phyloP scores from a whole-genome alignment of 805 yeast species.

The Barnettozyma botsteinii region DNA sequence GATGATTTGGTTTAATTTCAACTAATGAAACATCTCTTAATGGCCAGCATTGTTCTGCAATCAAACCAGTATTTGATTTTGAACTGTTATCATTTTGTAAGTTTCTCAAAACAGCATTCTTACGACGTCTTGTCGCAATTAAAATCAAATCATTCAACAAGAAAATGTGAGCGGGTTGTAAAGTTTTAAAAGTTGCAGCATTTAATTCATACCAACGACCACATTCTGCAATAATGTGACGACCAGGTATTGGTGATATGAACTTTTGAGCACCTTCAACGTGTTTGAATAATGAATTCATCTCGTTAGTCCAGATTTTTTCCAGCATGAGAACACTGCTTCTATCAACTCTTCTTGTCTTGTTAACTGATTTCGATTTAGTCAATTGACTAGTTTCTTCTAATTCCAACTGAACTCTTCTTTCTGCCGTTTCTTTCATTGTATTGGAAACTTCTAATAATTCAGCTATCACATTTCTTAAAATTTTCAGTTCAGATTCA shows the following conservation, averaged over 20 bases:
- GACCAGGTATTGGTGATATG: constrained; percentile 67
- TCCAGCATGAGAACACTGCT: constrained; percentile 68
- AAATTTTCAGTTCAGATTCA: constrained; percentile 52
- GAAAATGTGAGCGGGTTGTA: constrained; percentile 69
- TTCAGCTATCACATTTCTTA: constrained; percentile 56
- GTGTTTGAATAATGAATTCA: constrained; percentile 64
- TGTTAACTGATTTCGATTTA: constrained; percentile 7
- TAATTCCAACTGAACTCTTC: constrained; percentile 43
- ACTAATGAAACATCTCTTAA: constrained; percentile 46
- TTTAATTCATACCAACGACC: constrained; percentile 85
- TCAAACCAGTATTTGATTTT: constrained; percentile 31
- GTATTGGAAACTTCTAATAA: constrained; percentile 54
- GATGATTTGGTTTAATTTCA: constrained; percentile 16
- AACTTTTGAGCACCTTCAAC: constrained; percentile 90
- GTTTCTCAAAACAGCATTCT: constrained; percentile 15
- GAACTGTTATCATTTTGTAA: constrained; percentile 21
- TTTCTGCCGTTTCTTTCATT: constrained; percentile 56
- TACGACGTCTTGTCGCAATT: constrained; percentile 59
- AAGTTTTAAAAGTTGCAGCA: constrained; percentile 76
- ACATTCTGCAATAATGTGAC: constrained; percentile 75
- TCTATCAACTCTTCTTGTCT: constrained; percentile 40
- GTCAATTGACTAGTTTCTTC: constrained; percentile 21
- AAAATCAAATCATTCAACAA: constrained; percentile 71
- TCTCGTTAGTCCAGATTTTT: constrained; percentile 73
- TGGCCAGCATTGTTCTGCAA: constrained; percentile 78